Evolutionary conservation across 306 rosid species (phyloP).

Genomic region (Casuarina cunninghamiana): DNA sequence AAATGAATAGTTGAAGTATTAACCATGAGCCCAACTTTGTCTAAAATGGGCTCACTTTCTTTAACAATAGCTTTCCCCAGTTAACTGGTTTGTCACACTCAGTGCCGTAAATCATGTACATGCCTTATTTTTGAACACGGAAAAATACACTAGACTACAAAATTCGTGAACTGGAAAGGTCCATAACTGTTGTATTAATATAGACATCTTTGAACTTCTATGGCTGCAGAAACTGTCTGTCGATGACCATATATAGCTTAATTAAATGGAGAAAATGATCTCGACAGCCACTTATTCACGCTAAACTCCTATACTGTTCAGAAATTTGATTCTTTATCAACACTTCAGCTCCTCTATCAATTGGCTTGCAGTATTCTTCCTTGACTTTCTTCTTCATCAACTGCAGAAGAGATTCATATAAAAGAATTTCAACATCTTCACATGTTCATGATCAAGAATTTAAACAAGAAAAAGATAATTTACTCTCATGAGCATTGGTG

Average conservation of each 20-base stretch:
- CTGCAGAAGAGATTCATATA: slow-evolving; percentile 39
- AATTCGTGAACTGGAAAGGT: neutral
- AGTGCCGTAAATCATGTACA: too few species aligned
- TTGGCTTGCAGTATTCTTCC: slow-evolving; percentile 80
- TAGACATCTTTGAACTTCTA: neutral
- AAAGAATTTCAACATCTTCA: too few species aligned
- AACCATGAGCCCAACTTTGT: too few species aligned
- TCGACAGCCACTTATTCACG: neutral
- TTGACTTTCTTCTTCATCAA: slow-evolving; percentile 53
- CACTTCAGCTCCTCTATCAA: slow-evolving; percentile 30
- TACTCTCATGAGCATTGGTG: slow-evolving; percentile 55
- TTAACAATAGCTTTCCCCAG: too few species aligned
- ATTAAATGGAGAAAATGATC: too few species aligned
- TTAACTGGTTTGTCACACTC: too few species aligned
- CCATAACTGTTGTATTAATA: too few species aligned
- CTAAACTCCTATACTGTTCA: neutral
- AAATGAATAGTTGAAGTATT: too few species aligned
- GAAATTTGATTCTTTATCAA: neutral
- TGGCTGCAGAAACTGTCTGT: slow-evolving; percentile 4
- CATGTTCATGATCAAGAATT: neutral
- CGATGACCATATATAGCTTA: neutral
- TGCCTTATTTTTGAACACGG: neutral
- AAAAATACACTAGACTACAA: too few species aligned
- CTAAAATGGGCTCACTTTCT: too few species aligned
- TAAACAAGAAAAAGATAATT: neutral